Evolutionary conservation across 2,329 filamentous ascomycete genomes (phyloP), one percentile per base, ranked within the genome.

Genomic region (Colletotrichum tropicale): DNA sequence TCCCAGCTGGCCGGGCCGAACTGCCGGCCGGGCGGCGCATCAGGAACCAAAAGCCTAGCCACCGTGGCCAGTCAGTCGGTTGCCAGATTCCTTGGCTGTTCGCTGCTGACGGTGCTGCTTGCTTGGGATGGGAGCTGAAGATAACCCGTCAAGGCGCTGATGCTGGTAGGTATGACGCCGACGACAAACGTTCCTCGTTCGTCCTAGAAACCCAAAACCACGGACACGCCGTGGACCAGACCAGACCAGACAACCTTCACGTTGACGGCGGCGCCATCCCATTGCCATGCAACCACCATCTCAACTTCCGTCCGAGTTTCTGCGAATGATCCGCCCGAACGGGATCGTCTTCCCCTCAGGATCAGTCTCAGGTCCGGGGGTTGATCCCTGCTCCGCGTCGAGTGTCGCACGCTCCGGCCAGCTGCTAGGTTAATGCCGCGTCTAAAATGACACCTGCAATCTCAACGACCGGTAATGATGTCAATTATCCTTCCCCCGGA

Each of bases 361-460:
- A 80, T 77, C 77, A 76, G 79, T 80, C 74, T 79, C 71, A 78
- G 76, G 69, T 66, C 75, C 36, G 77, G 72, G 76, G 77, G 74
- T 56, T 66, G 68, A 73, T 77, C 75, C 76, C 72, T 77, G 77
- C 76, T 77, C 68, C 77, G 74, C 73, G 73, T 76, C 77, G 77
- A 71, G 77, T 77, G 69, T 78, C 77, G 80, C 79, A 77, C 78
- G 79, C 67, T 77, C 80, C 78, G 77, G 78, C 77, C 74, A 10
- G 77, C 77, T 71, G 72, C 76, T 66, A 67, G 76, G 71, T 78
- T 77, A 77, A 79, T 80, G 77, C 78, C 77, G 79, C 77, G 78
- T 78, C 80, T 77, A 80, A 78, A 80, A 52, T 60, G 68, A 67
- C 75, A 67, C 78, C 78, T 75, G 78, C 78, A 78, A 80, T 77